Evolutionary conservation across 2,329 filamentous ascomycete genomes (phyloP).

Genomic region (Zarea fungicola): DNA sequence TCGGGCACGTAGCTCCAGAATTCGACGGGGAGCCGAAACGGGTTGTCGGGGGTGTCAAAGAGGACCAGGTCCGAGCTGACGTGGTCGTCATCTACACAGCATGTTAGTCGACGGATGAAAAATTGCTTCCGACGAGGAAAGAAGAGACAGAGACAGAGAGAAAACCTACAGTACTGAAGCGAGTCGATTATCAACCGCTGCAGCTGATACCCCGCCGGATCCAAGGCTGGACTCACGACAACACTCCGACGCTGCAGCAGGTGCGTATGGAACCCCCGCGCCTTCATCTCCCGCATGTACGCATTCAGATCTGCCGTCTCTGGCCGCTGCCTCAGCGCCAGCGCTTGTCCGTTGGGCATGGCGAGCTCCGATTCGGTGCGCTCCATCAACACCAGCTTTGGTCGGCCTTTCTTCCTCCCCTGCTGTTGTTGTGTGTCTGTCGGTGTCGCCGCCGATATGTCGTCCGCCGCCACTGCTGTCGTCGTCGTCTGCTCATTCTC

Average conservation of each 20-base stretch:
- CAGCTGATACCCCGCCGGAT: slow-evolving; percentile 12
- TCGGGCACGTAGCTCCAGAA: slow-evolving; percentile 14
- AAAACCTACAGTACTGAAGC: slow-evolving; percentile 11
- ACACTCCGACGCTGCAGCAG: background rate
- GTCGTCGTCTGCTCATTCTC: background rate
- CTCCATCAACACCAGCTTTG: slow-evolving; percentile 16
- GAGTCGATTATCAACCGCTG: slow-evolving; percentile 12
- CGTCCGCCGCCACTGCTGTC: background rate
- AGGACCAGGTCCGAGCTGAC: slow-evolving; percentile 15
- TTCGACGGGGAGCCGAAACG: slow-evolving; percentile 4
- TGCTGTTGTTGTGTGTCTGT: background rate
- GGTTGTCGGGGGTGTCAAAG: slow-evolving; percentile 13
- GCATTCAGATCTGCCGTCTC: background rate
- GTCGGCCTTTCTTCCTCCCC: slow-evolving; percentile 12
- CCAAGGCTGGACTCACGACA: background rate
- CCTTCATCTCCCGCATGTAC: background rate
- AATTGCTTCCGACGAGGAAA: background rate
- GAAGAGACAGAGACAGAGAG: background rate
- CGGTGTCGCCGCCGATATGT: background rate
- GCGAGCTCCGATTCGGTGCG: slow-evolving; percentile 2
- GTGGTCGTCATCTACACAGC: background rate
- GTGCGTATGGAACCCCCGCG: slow-evolving; percentile 1
- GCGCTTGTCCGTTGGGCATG: background rate
- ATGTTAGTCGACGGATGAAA: background rate
- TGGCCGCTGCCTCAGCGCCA: background rate